Percentiles rank a stretch among this genome's conserved stretches.
These are phyloP conservation scores for Aspergillus haitiensis DNA, from an alignment of 495 filamentous ascomycete genomes.

Conservation along the genomic window DNA sequence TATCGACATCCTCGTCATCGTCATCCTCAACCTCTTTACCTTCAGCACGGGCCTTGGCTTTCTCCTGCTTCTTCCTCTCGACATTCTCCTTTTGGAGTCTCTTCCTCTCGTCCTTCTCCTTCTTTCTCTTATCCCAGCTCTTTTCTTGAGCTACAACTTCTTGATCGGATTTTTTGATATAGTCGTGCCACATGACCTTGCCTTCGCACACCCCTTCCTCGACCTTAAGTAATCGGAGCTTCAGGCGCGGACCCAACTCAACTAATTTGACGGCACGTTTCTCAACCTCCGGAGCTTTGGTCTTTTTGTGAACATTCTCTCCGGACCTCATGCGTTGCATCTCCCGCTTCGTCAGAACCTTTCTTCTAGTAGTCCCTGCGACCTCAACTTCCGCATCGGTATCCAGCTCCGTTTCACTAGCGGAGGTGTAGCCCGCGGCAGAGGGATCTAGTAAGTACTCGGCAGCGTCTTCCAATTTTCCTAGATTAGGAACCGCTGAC, in stretches of 20 bases:
- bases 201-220: conserved; percentile 91
- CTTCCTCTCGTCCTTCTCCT: conserved; percentile 79
- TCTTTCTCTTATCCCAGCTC: conserved; percentile 72
- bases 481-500: conserved; percentile 76
- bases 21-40: conserved; percentile 48
- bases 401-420: conserved; percentile 86
- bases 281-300: conserved; percentile 55
- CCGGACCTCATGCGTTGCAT: conserved; percentile 53
- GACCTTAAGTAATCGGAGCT: conserved; percentile 87
- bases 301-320: conserved; percentile 39
- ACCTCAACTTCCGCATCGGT: conserved; percentile 97
- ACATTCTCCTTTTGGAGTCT: conserved; percentile 83
- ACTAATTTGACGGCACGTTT: conserved; percentile 87
- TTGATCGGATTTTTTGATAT: conserved; percentile 73
- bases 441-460: conserved; percentile 88
- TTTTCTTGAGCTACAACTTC: conserved; percentile 76
- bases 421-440: conserved; percentile 89
- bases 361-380: conserved; percentile 67
- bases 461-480: conserved; percentile 87
- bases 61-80: conserved; percentile 73
- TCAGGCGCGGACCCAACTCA: conserved; percentile 89
- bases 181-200: conserved; percentile 97
- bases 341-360: conserved; percentile 64
- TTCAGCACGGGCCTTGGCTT: conserved; percentile 47
- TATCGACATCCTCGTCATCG: conserved; percentile 55